Conservation (phyloP, 345 rosid genomes). For the Erysimum cheiranthoides region DNA sequence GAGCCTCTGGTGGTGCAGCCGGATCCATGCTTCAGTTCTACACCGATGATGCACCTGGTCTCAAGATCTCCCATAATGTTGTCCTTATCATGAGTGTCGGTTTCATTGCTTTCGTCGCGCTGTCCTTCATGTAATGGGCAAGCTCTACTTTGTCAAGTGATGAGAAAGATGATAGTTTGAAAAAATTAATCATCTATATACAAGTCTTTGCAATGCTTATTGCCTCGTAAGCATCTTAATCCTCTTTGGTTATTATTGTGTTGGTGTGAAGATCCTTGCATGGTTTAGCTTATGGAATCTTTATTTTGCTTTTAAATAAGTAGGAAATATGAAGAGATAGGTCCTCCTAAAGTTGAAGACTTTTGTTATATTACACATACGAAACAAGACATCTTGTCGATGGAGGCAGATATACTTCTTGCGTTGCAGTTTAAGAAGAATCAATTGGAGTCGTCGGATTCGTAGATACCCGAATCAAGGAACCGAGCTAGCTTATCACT, state of each 20-base stretch:
- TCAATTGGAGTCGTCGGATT: too few species aligned
- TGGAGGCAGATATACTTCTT: conserved; percentile 70
- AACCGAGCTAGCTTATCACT: too few species aligned
- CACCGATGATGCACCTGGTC: conserved; percentile 91
- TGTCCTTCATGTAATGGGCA: conserved; percentile 88
- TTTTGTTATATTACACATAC: conserved; percentile 67
- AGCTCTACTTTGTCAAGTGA: conserved; percentile 75
- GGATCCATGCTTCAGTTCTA: conserved; percentile 98
- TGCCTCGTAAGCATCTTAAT: conserved; percentile 63
- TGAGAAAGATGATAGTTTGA: conserved; percentile 9
- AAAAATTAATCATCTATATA: too few species aligned
- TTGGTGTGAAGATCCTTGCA: not conserved
- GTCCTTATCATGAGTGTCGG: conserved; percentile 95
- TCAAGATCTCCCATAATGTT: conserved; percentile 89
- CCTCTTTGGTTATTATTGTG: not conserved
- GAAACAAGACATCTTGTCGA: conserved; percentile 58
- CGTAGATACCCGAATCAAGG: too few species aligned
- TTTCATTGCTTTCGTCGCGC: conserved; percentile 94
- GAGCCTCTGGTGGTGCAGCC: conserved; percentile 75
- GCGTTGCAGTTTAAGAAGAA: conserved; percentile 48
- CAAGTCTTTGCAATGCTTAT: conserved; percentile 79
- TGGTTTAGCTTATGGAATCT: conserved; percentile 25
- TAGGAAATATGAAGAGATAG: conserved; percentile 76
- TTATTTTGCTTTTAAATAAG: conserved; percentile 23
- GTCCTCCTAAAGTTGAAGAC: conserved; percentile 66